These are phyloP conservation scores for Gymnopilus dilepis DNA, from an alignment of 768 basidiomycete species.

Conservation along the genomic window DNA sequence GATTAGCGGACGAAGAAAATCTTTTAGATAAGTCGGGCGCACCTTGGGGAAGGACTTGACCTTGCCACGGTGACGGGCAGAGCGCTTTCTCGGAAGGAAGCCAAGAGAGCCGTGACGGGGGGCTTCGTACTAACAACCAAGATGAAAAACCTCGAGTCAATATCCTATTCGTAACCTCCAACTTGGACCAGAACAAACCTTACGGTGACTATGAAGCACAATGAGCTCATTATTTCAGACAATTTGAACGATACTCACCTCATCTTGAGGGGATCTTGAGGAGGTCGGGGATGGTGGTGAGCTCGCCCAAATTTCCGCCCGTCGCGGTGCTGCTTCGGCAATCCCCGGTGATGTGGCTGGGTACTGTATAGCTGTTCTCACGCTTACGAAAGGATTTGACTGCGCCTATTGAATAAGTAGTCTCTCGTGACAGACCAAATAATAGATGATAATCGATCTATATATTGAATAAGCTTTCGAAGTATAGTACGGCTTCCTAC, in stretches of 20 bases:
- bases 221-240: conserved; percentile 14
- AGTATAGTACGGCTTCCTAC: too few species aligned
- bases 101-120: conserved; percentile 98
- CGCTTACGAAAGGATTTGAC: conserved; percentile 21
- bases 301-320: conserved; percentile 33
- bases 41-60: conserved; percentile 99
- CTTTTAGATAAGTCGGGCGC: conserved; percentile 28
- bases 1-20: conserved; percentile 13
- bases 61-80: conserved; percentile 97
- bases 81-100: conserved; percentile 95
- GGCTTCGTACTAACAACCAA: conserved; percentile 82
- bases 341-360: conserved; percentile 44
- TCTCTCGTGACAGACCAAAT: too few species aligned
- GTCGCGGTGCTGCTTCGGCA: conserved; percentile 32
- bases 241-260: conserved; percentile 49
- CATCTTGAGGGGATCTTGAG: conserved; percentile 62
- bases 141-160: conserved; percentile 20
- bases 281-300: conserved; percentile 40
- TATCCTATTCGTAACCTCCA: conserved; percentile 9
- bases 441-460: too few species aligned
- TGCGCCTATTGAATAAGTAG: conserved; percentile 16
- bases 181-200: conserved; percentile 53
- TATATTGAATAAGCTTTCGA: too few species aligned
- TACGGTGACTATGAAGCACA: conserved; percentile 72
- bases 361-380: conserved; percentile 42